Evolutionary conservation across 208 protist species (phyloP), one percentile per base, ranked within the genome.

Genomic region (Wallacemonas sp.): DNA sequence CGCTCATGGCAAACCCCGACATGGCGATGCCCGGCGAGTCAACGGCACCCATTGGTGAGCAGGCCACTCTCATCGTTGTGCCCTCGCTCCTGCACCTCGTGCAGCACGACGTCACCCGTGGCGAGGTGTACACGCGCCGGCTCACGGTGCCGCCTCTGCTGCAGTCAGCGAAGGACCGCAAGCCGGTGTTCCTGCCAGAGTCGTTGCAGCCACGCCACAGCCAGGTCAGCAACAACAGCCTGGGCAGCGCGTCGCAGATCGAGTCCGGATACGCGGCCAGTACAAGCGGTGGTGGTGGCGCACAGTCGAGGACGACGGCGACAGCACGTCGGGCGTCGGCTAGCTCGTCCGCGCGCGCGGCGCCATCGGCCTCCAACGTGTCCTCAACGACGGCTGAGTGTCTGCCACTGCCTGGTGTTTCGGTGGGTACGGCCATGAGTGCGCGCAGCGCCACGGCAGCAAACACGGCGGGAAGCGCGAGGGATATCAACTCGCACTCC

Each of bases 81-180:
- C 90, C 86, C n/a, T 84, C 79, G 5, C 63, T 93, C 24, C 55
- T 73, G 9, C 78, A 92, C 55, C 83, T 92, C 38, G 61, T 91
- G 6, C 63, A 70, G 24, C 48, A 81, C 36, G 65, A 62, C 39
- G 74, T 88, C 67, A 73, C 37, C 57, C 58, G 59, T 33, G 45
- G 59, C 17, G 50, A 33, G 30, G 29, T 34, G 30, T 57, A 9
- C 50, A n/a, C 50, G 32, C 50, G 50, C 24, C 50, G 50, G n/a
- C 26, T 57, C 8, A 3, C 29, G 2, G n/a, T 57, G 17, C 50
- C 50, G 21, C 50, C 50, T 26, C 50, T 57, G 26, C 12, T 57
- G 50, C 21, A n/a, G 13, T 34, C 50, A 19, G 63, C 38, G 9
- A 69, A 45, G 36, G 53, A 26, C 29, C 53, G 53, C 15, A 30